Evolutionary conservation across 2,329 filamentous ascomycete species (phyloP).

Genomic region (Trichoderma aggressivum): DNA sequence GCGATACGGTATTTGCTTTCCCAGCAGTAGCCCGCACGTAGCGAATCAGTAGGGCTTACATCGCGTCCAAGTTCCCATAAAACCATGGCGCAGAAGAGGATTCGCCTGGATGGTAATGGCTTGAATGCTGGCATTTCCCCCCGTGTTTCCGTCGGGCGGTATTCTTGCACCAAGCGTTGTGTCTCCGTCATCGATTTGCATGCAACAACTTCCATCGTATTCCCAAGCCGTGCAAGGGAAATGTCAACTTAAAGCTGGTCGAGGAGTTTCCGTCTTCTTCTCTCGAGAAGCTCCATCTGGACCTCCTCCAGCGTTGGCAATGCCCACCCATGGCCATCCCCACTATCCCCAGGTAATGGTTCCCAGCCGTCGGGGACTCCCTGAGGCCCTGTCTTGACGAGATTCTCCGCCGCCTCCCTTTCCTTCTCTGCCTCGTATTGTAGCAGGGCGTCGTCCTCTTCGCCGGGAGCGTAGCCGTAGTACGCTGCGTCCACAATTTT

Average conservation of each 20-base stretch:
- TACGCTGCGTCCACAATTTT: slow-evolving; percentile 88
- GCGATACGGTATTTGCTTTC: neutral
- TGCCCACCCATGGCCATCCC: slow-evolving; percentile 78
- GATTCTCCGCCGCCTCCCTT: slow-evolving; percentile 69
- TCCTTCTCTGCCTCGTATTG: slow-evolving; percentile 82
- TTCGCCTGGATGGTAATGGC: neutral
- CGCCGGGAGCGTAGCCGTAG: slow-evolving; percentile 90
- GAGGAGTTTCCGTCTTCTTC: slow-evolving; percentile 76
- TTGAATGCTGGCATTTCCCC: neutral
- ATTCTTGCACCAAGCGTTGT: too few species aligned
- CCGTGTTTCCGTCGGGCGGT: neutral
- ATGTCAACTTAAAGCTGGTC: slow-evolving; percentile 63
- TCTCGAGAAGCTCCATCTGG: slow-evolving; percentile 87
- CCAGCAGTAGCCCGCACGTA: neutral
- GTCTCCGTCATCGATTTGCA: neutral
- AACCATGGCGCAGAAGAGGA: neutral
- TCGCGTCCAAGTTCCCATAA: too few species aligned
- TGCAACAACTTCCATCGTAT: neutral
- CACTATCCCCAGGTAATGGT: slow-evolving; percentile 78
- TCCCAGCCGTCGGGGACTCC: slow-evolving; percentile 71
- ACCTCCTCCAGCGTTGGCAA: slow-evolving; percentile 87
- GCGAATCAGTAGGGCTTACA: neutral
- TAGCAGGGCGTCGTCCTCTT: slow-evolving; percentile 80
- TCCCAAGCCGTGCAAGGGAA: neutral
- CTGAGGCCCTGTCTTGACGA: slow-evolving; percentile 56